These are phyloP conservation scores for Calonectria crousiana DNA, from an alignment of 2,329 filamentous ascomycete genomes.

Conservation along the genomic window DNA sequence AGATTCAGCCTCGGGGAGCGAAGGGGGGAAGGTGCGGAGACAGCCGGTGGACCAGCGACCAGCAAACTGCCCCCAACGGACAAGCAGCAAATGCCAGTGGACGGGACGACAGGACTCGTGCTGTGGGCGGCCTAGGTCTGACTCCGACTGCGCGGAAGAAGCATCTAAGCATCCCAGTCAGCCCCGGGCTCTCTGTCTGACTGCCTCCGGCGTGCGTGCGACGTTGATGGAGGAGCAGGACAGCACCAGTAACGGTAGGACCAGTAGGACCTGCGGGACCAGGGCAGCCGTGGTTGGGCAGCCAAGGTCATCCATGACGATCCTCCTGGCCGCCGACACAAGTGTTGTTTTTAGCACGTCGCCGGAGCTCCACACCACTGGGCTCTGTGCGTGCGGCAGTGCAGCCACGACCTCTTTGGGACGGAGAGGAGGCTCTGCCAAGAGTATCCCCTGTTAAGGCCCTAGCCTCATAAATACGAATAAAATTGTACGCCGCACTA, in stretches of 20 bases:
- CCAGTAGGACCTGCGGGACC: constrained; percentile 16
- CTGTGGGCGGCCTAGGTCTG: not conserved
- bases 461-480: not conserved
- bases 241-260: constrained; percentile 7
- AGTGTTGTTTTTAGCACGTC: constrained; percentile 28
- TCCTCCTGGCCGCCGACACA: constrained; percentile 20
- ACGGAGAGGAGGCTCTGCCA: constrained; percentile 11
- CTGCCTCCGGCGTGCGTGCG: constrained; percentile 1
- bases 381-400: constrained; percentile 22
- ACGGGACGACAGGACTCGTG: not conserved
- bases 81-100: not conserved
- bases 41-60: not conserved
- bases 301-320: constrained; percentile 12
- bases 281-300: constrained; percentile 13
- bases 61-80: not conserved
- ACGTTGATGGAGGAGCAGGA: constrained; percentile 2
- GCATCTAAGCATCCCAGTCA: constrained; percentile 17
- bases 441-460: not conserved
- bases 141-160: not conserved
- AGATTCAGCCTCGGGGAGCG: constrained; percentile 20
- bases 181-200: not conserved
- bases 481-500: not conserved
- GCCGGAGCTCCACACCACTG: constrained; percentile 13
- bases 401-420: constrained; percentile 8
- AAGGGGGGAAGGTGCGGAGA: not conserved